Evolutionary conservation across 192 early-diverging fungal genomes (phyloP).

Genomic region (Ambispora gerdemannii): DNA sequence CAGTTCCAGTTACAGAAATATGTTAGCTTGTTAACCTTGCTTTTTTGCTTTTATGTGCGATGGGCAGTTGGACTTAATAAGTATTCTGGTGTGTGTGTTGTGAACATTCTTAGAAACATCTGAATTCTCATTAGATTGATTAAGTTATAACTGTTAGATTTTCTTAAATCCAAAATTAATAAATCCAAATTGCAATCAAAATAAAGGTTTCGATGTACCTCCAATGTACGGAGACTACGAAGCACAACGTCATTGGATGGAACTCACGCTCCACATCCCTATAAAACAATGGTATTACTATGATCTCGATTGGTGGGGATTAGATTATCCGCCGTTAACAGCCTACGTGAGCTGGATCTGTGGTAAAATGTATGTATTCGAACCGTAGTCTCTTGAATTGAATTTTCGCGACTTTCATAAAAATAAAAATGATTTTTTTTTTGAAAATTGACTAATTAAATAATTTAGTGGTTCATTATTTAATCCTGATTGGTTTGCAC

Average conservation of each 20-base stretch:
- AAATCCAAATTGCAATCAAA: too few species aligned
- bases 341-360: constrained; percentile 91
- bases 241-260: constrained; percentile 98
- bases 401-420: neutral
- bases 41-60: constrained; percentile 58
- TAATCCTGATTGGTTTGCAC: constrained; percentile 81
- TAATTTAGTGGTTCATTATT: constrained; percentile 65
- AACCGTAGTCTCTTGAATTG: neutral
- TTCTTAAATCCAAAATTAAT: neutral
- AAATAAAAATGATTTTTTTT: too few species aligned
- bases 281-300: constrained; percentile 84
- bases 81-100: constrained; percentile 63
- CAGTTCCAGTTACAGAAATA: neutral
- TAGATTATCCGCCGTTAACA: constrained; percentile 96
- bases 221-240: constrained; percentile 95
- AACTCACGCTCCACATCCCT: constrained; percentile 81
- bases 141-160: neutral
- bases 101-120: neutral
- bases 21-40: constrained; percentile 33
- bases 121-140: neutral
- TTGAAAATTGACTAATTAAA: neutral
- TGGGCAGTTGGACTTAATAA: constrained; percentile 64
- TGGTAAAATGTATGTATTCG: constrained; percentile 61
- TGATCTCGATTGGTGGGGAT: constrained; percentile 86
- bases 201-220: constrained; percentile 56